phyloP scores from a whole-genome alignment of 2,329 filamentous ascomycete genomes.

The Fusarium mundagurra region DNA sequence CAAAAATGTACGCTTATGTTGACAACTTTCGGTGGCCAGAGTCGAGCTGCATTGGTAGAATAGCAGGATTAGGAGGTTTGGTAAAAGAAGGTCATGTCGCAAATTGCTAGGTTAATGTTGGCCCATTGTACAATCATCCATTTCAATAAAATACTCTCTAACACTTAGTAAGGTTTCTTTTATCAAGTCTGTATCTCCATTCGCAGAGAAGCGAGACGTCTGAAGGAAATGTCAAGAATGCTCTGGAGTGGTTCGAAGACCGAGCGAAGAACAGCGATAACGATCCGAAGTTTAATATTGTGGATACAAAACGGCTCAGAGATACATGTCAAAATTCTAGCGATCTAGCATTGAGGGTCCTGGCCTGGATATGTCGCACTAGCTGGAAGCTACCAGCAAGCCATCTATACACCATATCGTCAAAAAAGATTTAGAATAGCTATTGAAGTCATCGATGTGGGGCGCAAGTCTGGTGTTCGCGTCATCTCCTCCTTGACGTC shows the following conservation, averaged over 20 bases:
- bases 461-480: too few relatives aligned
- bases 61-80: accelerated
- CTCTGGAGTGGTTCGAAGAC: accelerated
- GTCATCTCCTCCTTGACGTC: too few relatives aligned
- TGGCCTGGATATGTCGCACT: not conserved
- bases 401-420: too few relatives aligned
- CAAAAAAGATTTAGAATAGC: too few relatives aligned
- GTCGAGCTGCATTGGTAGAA: not conserved
- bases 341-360: not conserved
- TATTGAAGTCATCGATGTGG: too few relatives aligned
- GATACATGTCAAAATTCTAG: not conserved
- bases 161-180: accelerated
- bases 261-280: not conserved
- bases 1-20: not conserved
- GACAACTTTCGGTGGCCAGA: not conserved
- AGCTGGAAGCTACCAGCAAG: not conserved
- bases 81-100: accelerated
- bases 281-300: not conserved
- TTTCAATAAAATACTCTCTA: accelerated
- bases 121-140: accelerated
- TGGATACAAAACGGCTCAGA: not conserved
- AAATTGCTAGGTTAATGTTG: accelerated
- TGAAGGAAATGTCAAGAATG: accelerated
- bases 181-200: not conserved
- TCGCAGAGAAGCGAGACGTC: not conserved